Evolutionary conservation across 2,329 filamentous ascomycete genomes (phyloP).

Genomic region (Cordyceps militaris): DNA sequence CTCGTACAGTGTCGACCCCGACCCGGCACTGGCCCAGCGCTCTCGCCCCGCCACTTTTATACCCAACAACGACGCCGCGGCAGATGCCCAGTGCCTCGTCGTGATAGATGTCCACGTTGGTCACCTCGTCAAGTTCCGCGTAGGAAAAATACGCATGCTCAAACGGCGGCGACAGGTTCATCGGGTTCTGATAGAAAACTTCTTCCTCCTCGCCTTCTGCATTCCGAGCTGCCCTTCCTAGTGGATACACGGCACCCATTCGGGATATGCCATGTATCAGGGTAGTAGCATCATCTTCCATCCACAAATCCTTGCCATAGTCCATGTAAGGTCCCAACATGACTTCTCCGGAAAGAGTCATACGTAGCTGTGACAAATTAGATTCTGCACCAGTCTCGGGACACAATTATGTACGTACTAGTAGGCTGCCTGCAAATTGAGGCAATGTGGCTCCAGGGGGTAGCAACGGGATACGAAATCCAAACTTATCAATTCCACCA

Average conservation of each 20-base stretch:
- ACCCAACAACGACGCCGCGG: constrained; percentile 2
- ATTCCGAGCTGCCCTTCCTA: background rate
- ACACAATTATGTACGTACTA: background rate
- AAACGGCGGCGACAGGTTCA: constrained; percentile 4
- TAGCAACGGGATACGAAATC: constrained; percentile 4
- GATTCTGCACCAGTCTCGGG: background rate
- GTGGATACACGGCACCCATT: constrained; percentile 1
- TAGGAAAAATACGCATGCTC: constrained; percentile 5
- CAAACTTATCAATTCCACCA: constrained; percentile 1
- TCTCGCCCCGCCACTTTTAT: constrained; percentile 1
- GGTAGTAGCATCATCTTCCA: constrained; percentile 3
- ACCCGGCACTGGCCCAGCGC: constrained; percentile 8
- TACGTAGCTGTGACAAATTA: background rate
- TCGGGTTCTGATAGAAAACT: background rate
- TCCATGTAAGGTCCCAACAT: background rate
- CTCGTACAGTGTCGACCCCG: background rate
- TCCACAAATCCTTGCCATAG: constrained; percentile 3
- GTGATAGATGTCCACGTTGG: background rate
- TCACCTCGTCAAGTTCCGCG: background rate
- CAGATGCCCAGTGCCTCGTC: constrained; percentile 5
- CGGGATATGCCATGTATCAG: constrained; percentile 9
- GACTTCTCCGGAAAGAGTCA: constrained; percentile 2
- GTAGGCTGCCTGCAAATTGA: background rate
- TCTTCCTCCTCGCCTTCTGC: background rate
- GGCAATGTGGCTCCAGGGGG: background rate